phyloP scores from a whole-genome alignment of 23 red algal species.

The Gracilaria caudata region DNA sequence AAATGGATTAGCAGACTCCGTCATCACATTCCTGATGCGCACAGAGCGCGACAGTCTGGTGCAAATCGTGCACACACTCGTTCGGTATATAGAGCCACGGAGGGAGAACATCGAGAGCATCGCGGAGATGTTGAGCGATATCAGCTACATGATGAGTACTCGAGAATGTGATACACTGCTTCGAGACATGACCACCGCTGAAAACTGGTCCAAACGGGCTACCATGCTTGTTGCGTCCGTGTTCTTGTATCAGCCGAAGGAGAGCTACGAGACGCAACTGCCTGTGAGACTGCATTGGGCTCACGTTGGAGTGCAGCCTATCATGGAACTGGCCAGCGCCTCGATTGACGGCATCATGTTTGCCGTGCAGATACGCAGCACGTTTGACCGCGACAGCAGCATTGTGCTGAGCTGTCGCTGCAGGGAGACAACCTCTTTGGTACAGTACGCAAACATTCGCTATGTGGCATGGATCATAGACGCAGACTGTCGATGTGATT shows the following conservation, averaged over 20 bases:
- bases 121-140: conserved; percentile 9
- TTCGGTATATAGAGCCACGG: conserved; percentile 12
- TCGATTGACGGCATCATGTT: conserved; percentile 1
- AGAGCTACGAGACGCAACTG: conserved; percentile 18
- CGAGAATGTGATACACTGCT: background rate
- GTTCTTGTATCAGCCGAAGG: background rate
- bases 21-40: background rate
- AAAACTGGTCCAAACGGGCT: conserved; percentile 23
- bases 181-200: background rate
- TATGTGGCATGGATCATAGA: conserved; percentile 24
- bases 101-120: background rate
- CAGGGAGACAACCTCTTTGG: background rate
- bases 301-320: background rate
- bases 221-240: conserved; percentile 31
- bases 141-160: background rate
- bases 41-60: background rate
- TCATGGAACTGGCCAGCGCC: conserved; percentile 7
- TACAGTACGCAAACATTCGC: background rate
- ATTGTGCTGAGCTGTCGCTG: background rate
- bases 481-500: conserved; percentile 16
- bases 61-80: conserved; percentile 10
- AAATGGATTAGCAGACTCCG: conserved; percentile 13
- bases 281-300: conserved; percentile 24
- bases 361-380: conserved; percentile 5
- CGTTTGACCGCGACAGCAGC: background rate